A percentile compares a stretch with the other conserved stretches of the same genome.
Evolutionary conservation across 1,139 yeast species (phyloP).

Genomic region (Yamadazyma buinensis): DNA sequence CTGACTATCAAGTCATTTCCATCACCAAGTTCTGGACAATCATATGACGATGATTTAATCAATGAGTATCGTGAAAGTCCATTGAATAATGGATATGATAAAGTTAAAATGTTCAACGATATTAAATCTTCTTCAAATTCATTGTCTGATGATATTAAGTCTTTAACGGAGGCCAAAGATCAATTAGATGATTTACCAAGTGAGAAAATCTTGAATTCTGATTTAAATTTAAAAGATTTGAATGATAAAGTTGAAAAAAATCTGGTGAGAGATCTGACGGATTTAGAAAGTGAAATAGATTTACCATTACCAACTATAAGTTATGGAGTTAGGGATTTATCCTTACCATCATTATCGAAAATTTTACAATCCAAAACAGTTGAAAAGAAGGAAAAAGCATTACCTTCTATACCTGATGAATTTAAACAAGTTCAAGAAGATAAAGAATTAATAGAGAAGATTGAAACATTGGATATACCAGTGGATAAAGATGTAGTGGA

Average conservation of each 20-base stretch:
- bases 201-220: background rate
- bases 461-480: background rate
- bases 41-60: conserved; percentile 7
- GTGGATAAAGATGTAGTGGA: conserved; percentile 13
- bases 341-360: background rate
- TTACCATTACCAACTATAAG: conserved; percentile 2
- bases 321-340: background rate
- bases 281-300: background rate
- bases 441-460: background rate
- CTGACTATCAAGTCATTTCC: conserved; percentile 6
- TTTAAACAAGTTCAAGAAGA: background rate
- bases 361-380: background rate
- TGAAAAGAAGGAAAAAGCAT: background rate
- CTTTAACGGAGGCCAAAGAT: too few species aligned
- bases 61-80: conserved; percentile 9
- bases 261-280: background rate
- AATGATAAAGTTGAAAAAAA: too few species aligned
- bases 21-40: conserved; percentile 5
- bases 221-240: background rate
- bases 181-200: background rate
- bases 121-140: conserved; percentile 16
- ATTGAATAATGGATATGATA: background rate
- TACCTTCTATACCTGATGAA: background rate
- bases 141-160: background rate
- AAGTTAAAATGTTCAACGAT: conserved; percentile 4